phyloP scores from a whole-genome alignment of 768 basidiomycete species.

The Rhizopogon rudus region DNA sequence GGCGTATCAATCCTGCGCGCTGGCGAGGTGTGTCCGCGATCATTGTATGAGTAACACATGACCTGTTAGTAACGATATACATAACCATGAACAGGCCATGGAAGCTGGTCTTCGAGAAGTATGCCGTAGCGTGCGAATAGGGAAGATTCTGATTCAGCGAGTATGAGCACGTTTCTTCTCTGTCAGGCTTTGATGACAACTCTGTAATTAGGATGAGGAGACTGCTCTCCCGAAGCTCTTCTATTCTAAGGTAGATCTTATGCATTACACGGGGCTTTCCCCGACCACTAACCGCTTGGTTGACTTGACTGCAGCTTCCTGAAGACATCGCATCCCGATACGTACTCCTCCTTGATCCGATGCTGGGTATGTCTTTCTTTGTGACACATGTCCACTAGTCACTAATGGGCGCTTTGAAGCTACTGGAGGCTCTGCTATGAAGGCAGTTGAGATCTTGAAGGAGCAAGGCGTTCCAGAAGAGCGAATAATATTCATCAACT shows the following conservation, averaged over 20 bases:
- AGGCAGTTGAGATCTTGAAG: slow-evolving; percentile 91
- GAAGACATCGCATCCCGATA: slow-evolving; percentile 90
- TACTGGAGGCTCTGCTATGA: slow-evolving; percentile 96
- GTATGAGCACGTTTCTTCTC: slow-evolving; percentile 35
- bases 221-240: slow-evolving; percentile 92
- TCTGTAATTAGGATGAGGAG: slow-evolving; percentile 74
- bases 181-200: slow-evolving; percentile 1
- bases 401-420: slow-evolving; percentile 35
- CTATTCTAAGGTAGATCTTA: slow-evolving; percentile 63
- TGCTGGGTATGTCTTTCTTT: slow-evolving; percentile 66
- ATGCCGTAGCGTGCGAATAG: slow-evolving; percentile 89
- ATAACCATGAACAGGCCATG: slow-evolving; percentile 65
- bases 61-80: not conserved
- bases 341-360: slow-evolving; percentile 92
- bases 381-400: no score
- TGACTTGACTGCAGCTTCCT: slow-evolving; percentile 60
- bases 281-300: not conserved
- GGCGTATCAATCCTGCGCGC: slow-evolving; percentile 93
- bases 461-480: slow-evolving; percentile 93
- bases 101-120: slow-evolving; percentile 95
- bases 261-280: not conserved
- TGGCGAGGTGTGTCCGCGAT: slow-evolving; percentile 62
- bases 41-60: not conserved
- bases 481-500: slow-evolving; percentile 90
- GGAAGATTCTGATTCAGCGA: slow-evolving; percentile 96